Conservation (phyloP, 371 early-diverging fungal species). For the Haplosporangium sp. region DNA sequence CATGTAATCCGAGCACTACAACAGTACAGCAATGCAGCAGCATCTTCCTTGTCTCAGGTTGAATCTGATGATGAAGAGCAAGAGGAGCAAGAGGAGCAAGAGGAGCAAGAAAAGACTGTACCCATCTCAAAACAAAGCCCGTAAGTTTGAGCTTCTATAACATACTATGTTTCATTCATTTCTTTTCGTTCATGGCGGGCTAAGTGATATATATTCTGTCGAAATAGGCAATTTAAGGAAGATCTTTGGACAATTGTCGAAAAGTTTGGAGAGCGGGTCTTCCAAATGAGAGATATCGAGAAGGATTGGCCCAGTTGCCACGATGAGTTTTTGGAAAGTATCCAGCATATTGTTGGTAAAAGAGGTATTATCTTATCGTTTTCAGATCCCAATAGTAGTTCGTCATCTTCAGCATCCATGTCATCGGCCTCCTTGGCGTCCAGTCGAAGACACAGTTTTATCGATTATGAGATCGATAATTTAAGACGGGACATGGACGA, state of each 20-base stretch:
- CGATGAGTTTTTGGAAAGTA: slow-evolving; percentile 51
- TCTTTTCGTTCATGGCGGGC: no score
- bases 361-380: slow-evolving; percentile 36
- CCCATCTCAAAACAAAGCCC: slow-evolving; percentile 34
- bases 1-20: slow-evolving; percentile 40
- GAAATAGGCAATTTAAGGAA: slow-evolving; percentile 47
- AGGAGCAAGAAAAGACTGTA: slow-evolving; percentile 9
- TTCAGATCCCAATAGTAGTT: slow-evolving; percentile 14
- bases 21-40: slow-evolving; percentile 44
- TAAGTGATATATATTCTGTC: neutral
- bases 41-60: slow-evolving; percentile 24
- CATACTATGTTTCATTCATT: no score
- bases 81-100: slow-evolving; percentile 11
- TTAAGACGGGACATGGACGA: slow-evolving; percentile 46
- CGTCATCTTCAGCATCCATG: slow-evolving; percentile 39
- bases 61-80: slow-evolving; percentile 30
- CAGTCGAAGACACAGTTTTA: slow-evolving; percentile 49
- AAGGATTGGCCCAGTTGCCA: slow-evolving; percentile 50
- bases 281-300: slow-evolving; percentile 45
- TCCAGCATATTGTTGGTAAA: slow-evolving; percentile 71
- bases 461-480: slow-evolving; percentile 48
- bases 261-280: slow-evolving; percentile 56
- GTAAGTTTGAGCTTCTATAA: slow-evolving; percentile 13
- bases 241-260: slow-evolving; percentile 59
- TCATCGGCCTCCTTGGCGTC: slow-evolving; percentile 34